Base-by-base conservation (phyloP, 192 early-diverging fungal genomes). In the Linnemannia hyalina region DNA sequence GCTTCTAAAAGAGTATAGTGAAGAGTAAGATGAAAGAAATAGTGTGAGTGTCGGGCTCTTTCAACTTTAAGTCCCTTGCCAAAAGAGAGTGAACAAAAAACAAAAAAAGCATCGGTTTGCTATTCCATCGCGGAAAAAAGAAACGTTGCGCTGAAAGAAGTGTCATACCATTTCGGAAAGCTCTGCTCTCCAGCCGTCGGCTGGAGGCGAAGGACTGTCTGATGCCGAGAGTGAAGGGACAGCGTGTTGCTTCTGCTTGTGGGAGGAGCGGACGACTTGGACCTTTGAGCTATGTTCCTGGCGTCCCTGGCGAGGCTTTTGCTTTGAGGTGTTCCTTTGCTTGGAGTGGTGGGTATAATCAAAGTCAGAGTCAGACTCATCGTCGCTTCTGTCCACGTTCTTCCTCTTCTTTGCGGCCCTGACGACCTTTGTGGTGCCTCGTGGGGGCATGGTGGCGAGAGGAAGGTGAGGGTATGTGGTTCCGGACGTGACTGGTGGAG, bases 341-440 rank as follows among this genome's bases (percentile, higher is more conserved):
- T 63, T 49, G 60, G 26, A 13, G 15, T 74, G 18, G 6, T 79
- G 75, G 74, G 83, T 77, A 68, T 83, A 78, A 13, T 65, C 70
- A 70, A 80, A 85, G 68, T 85, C 78, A 18, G 82, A 79, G 57
- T 85, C 83, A 3, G 75, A 15, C 20, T 85, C 83, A 8, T 77
- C 78, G 55, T 80, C 83, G 63, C 78, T 85, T 23, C 78, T 38
- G 22, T 85, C 78, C 7, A 47, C 38, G 52, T 76, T 80, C 70
- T 85, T 85, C 55, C 83, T 75, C 42, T 85, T 85, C 75, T 46
- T 80, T 2, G 83, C 72, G 23, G 41, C 69, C 11, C 70, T 38
- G 20, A 71, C 70, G 73, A 26, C 41, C 26, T 35, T 52, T 6
- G 29, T 54, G 60, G 38, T 26, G 46, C 55, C 57, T 54, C 77